Base-by-base conservation (phyloP, 225 moss, liverwort and hornwort genomes). In the Bryoerythrophyllum caledonicum region DNA sequence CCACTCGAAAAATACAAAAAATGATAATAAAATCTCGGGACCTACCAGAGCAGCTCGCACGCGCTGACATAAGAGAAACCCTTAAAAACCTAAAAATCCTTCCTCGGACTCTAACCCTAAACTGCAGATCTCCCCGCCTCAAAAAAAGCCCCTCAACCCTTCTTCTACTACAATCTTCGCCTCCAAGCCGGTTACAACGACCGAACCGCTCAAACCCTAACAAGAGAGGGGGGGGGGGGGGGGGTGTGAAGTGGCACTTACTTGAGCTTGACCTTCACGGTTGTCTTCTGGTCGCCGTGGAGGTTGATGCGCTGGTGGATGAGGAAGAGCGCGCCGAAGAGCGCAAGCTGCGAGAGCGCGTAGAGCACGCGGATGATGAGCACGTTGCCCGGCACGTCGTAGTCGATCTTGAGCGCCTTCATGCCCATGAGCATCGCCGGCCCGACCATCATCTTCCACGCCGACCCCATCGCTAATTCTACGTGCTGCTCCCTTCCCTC, bases 381-480 rank as follows among this genome's bases (percentile, higher is more conserved):
- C 73, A 91, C 30, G 81, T 86, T 94, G 3, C 12, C 52, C 25
- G 94, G 91, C 37, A 68, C 12, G 6, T 92, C 86, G 64, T 87
- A 90, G 53, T 91, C 85, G 70, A 94, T 71, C 28, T 92, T 82
- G 3, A 79, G 63, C 1, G 64, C 72, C 68, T 94, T 90, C 67
- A 94, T 76, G 12, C 83, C 88, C 78, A 94, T 8, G 56, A 94
- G 51, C 79, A 94, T 30, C 40, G 84, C 90, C 3, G 94, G 94
- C 17, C 90, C 90, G 0, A 92, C 46, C 65, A 94, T 8, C 85
- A 94, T 87, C 84, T 92, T 91, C 94, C 91, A 92, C 41, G 88
- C 72, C n/a, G 90, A 67, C 78, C 60, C 82, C 83, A 82, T 82
- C 20, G 15, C 66, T 7, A 21, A n/a, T n/a, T n/a, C 56, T 9